Evolutionary conservation across 192 early-diverging fungal species (phyloP).

Genomic region (Chytriomyces confervae): DNA sequence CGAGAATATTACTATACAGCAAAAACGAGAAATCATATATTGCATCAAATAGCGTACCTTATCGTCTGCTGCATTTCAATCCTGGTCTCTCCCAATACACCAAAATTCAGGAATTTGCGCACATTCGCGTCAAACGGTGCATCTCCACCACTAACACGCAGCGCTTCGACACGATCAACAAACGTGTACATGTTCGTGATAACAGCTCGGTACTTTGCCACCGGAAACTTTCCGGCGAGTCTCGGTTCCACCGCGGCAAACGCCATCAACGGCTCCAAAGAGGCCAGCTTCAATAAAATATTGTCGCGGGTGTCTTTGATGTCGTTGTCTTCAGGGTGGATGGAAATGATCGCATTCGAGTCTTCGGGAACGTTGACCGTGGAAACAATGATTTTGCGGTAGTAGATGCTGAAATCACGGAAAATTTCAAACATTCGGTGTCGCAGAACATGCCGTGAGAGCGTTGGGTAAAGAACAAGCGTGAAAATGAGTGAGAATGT

Average conservation of each 20-base stretch:
- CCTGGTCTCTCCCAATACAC: background rate
- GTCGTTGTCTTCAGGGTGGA: conserved; percentile 13
- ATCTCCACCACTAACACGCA: conserved; percentile 19
- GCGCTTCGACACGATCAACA: conserved; percentile 23
- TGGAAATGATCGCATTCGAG: background rate
- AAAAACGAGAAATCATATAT: background rate
- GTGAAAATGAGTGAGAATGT: conserved; percentile 36
- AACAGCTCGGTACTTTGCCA: conserved; percentile 18
- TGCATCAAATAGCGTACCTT: background rate
- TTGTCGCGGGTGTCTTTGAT: conserved; percentile 17
- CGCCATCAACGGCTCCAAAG: conserved; percentile 28
- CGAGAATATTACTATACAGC: background rate
- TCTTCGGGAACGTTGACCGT: conserved; percentile 13
- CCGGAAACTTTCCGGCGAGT: conserved; percentile 19
- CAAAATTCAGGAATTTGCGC: background rate
- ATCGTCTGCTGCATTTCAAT: conserved; percentile 24
- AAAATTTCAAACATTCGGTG: conserved; percentile 3
- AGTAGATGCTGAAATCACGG: conserved; percentile 26
- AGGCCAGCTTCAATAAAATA: conserved; percentile 19
- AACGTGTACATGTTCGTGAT: conserved; percentile 1
- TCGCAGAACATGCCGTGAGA: conserved; percentile 26
- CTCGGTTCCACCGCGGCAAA: conserved; percentile 36
- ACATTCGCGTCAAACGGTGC: conserved; percentile 5
- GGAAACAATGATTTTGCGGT: conserved; percentile 16
- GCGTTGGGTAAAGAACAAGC: conserved; percentile 40